Base-by-base conservation (phyloP, 768 basidiomycete species). In the Polyporus arcularius region DNA sequence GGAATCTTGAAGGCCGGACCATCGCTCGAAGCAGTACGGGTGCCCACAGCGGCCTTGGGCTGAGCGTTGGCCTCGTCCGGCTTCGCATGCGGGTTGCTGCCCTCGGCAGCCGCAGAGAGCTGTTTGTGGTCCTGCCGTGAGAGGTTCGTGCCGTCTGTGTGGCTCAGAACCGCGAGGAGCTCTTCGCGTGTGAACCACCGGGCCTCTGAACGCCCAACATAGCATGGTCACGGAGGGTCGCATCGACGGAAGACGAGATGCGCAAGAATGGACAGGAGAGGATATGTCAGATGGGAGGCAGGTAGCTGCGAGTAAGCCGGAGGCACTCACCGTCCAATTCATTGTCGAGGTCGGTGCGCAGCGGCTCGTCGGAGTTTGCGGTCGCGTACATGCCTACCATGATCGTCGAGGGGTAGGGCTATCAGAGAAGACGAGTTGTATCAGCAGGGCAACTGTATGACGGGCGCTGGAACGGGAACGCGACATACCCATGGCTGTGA, bases 371-470 rank as follows among this genome's bases (percentile, higher is more conserved):
- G 1, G 87, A 78, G 76, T 88, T 91, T 9, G 84, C 95, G 45
- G 83, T 81, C 2, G 89, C 93, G 68, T 89, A 94, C 71, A 90
- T 94, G 14, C 95, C 95, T 9, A 94, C 81, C 95, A 97, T 96
- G 42, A 95, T 77, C 71, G 85, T 94, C 14, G 93, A 84, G 8
- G 95, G 95, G 76, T 86, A 96, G 2, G 96, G 96, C 95, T 96
- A 16, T 49, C 14, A 21, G 41, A 18, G 18, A 35, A 16, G 42
- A 48, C 21, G 26, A 26, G 46, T 26, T 26, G 26, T 9, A 18
- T 18, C 21, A 48, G 28, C 26, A 48, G 26, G 26, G 21, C 6
- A 18, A 14, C 8, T 11, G 10, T 45, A 8, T 28, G 46, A 21
- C 16, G n/a, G n/a, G 21, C 21, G 12, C 28, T 14, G 46, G 26